Base-by-base conservation (phyloP, 2,329 filamentous ascomycete genomes). In the Neoarthrinium moseri region DNA sequence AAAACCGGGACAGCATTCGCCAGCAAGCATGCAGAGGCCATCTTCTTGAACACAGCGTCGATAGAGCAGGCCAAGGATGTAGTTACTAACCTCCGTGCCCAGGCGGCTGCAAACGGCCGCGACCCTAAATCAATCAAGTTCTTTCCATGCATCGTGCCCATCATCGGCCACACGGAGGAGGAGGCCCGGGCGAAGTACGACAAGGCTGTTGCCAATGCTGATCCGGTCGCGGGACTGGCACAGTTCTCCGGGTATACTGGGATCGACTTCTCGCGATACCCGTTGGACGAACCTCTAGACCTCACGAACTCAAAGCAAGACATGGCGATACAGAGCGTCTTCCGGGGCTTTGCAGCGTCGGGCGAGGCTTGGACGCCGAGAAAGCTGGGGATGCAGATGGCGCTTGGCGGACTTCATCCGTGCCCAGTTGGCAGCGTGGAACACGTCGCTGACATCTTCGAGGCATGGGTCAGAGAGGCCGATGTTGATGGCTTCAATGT, bases 401-500 rank as follows among this genome's bases (percentile, higher is more conserved):
- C 37, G 8, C 32, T 47, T 8, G 47, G 47, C 13, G 43, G 47
- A 4, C 13, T 50, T 24, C 47, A 50, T 29, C 47, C 47, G 12
- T 30, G 20, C 15, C 44, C 38, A 12, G 47, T 50, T 6, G 47
- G 47, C 38, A 46, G n/a, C 12, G 37, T 29, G 8, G 38, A 37
- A 24, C 29, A 47, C 21, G 47, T 50, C 15, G 47, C 47, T 13
- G 47, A 50, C 29, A 38, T 32, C 21, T 43, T 47, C 12, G 20
- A 47, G 13, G 13, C 8, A 8, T 49, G 43, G 47, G 26, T 46
- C 21, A 20, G 30, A 3, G 79, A 81, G 55, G 78, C 74, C 1
- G 79, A 81, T 53, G 71, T 83, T 2, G 80, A 83, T 58, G 80
- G 79, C 0, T 83, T 83, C 58, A 83, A 83, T 46, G 64, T 83